phyloP scores from a whole-genome alignment of 2,329 filamentous ascomycete species.

The Pezicula carpinea region DNA sequence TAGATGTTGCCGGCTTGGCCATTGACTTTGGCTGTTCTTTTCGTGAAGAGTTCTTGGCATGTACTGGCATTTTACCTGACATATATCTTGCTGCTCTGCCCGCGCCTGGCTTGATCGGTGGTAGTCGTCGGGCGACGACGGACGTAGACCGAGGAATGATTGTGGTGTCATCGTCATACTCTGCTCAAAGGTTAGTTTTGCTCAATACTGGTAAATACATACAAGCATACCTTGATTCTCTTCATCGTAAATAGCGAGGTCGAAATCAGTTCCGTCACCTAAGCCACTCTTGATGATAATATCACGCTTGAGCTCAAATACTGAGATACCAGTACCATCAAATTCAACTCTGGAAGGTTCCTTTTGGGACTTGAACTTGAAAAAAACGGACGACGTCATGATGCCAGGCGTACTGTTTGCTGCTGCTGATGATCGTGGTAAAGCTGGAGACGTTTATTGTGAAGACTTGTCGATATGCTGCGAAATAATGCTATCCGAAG shows the following conservation, averaged over 20 bases:
- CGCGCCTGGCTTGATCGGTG: conserved; percentile 78
- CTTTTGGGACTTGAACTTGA: conserved; percentile 99
- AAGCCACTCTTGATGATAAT: conserved; percentile 93
- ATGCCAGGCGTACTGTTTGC: conserved; percentile 13
- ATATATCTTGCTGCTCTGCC: conserved; percentile 93
- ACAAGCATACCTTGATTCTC: conserved; percentile 78
- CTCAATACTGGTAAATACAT: background rate
- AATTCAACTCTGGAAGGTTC: conserved; percentile 93
- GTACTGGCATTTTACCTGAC: conserved; percentile 89
- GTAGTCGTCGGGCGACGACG: conserved; percentile 82
- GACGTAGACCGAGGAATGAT: conserved; percentile 94
- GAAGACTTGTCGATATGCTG: conserved; percentile 6
- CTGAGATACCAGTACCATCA: conserved; percentile 94
- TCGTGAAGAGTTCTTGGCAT: conserved; percentile 74
- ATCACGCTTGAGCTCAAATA: conserved; percentile 97
- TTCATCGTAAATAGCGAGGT: conserved; percentile 89
- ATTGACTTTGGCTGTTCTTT: conserved; percentile 51
- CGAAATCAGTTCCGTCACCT: conserved; percentile 93
- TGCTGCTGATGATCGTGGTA: conserved; percentile 3
- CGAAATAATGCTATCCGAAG: conserved; percentile 17
- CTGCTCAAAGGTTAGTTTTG: conserved; percentile 43
- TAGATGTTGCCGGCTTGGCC: conserved; percentile 48
- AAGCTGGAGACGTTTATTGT: conserved; percentile 8
- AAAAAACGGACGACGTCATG: conserved; percentile 78
- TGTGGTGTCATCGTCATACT: conserved; percentile 97